These are phyloP conservation scores for Cutaneotrichosporon daszewskae DNA, from an alignment of 1,284 basidiomycete genomes.

Conservation along the genomic window DNA sequence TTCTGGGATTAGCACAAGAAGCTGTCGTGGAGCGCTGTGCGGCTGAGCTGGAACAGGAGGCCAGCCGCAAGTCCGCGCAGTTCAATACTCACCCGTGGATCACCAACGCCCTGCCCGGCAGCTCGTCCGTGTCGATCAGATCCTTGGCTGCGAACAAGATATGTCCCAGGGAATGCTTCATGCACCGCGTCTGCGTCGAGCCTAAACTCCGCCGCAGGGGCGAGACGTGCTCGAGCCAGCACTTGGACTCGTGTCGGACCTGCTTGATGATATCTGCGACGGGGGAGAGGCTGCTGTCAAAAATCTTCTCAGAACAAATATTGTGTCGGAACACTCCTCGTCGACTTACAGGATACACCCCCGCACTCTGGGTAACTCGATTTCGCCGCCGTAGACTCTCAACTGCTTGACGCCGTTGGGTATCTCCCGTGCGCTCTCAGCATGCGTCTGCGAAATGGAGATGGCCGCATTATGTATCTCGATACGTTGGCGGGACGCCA, in stretches of 20 bases:
- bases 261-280: constrained; percentile 48
- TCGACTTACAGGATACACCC: constrained; percentile 46
- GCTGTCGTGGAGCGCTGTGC: no score
- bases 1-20: no score
- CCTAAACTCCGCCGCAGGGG: constrained; percentile 42
- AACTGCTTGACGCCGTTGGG: constrained; percentile 23
- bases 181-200: constrained; percentile 41
- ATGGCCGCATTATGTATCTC: constrained; percentile 17
- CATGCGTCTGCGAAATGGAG: no score
- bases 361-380: constrained; percentile 37
- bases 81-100: no score
- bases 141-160: constrained; percentile 45
- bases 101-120: constrained; percentile 44
- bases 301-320: constrained; percentile 3
- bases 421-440: constrained; percentile 12
- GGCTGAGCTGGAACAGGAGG: no score
- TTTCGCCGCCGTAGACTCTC: constrained; percentile 42
- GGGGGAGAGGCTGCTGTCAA: no score
- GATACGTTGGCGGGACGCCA: constrained; percentile 22
- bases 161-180: constrained; percentile 47
- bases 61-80: no score
- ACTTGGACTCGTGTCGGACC: constrained; percentile 37
- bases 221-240: constrained; percentile 45
- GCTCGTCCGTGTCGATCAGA: constrained; percentile 37
- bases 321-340: constrained; percentile 7